These are phyloP conservation scores for Blumeriella jaapii DNA, from an alignment of 2,329 filamentous ascomycete genomes.

Conservation along the genomic window DNA sequence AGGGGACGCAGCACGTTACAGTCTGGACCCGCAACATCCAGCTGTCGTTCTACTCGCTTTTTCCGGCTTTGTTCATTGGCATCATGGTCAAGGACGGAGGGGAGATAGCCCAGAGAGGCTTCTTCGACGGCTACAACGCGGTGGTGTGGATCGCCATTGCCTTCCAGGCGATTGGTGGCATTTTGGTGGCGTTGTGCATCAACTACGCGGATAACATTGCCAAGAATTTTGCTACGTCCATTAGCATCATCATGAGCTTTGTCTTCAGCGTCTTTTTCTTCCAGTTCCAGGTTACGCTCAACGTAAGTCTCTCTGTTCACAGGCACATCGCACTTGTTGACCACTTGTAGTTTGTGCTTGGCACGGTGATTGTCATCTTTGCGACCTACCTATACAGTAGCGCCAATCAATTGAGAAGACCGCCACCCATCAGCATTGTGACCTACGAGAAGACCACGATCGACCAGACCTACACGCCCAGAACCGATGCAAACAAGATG, in stretches of 20 bases:
- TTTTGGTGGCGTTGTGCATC: conserved; percentile 73
- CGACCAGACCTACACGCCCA: conserved; percentile 26
- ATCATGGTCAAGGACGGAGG: conserved; percentile 80
- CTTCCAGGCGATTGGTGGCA: conserved; percentile 72
- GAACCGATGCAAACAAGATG: conserved; percentile 22
- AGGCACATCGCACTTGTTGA: neutral
- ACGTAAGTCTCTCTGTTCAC: conserved; percentile 43
- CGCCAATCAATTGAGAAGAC: conserved; percentile 48
- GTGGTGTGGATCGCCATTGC: conserved; percentile 78
- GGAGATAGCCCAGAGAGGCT: conserved; percentile 71
- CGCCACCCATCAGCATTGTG: conserved; percentile 56
- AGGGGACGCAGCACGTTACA: conserved; percentile 62
- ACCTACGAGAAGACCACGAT: conserved; percentile 57
- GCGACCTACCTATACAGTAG: conserved; percentile 80
- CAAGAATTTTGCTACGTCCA: conserved; percentile 87
- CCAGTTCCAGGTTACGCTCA: conserved; percentile 59
- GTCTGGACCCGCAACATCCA: conserved; percentile 95
- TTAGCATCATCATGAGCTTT: conserved; percentile 82
- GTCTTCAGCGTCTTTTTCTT: conserved; percentile 80
- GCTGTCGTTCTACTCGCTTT: conserved; percentile 85
- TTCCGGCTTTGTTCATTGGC: conserved; percentile 77
- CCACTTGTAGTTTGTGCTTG: conserved; percentile 59
- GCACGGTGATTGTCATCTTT: conserved; percentile 65
- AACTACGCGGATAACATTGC: conserved; percentile 81
- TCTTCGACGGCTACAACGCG: conserved; percentile 91